A percentile compares a stretch with the other conserved stretches of the same genome.
phyloP scores from a whole-genome alignment of 805 yeast species.

The Kluyveromyces lactis region DNA sequence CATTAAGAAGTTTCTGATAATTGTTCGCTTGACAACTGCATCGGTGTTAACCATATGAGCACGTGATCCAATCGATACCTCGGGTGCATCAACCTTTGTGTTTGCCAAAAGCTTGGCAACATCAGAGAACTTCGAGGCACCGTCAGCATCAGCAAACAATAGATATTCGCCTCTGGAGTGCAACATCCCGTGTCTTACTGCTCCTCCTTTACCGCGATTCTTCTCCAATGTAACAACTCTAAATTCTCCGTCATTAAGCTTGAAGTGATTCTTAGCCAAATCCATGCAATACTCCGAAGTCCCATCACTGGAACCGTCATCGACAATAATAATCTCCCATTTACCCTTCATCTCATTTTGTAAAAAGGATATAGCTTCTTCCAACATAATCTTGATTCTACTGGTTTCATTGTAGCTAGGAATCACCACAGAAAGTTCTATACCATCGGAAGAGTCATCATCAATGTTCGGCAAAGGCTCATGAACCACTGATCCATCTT shows the following conservation, averaged over 20 bases:
- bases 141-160: constrained; percentile 96
- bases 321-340: constrained; percentile 73
- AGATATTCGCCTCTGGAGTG: constrained; percentile 63
- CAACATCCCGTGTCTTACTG: constrained; percentile 87
- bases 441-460: constrained; percentile 23
- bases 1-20: constrained; percentile 85
- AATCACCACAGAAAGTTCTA: constrained; percentile 67
- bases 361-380: constrained; percentile 56
- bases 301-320: constrained; percentile 84
- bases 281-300: constrained; percentile 65
- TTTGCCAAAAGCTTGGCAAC: constrained; percentile 29
- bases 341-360: constrained; percentile 26
- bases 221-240: constrained; percentile 60
- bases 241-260: constrained; percentile 48
- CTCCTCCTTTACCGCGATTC: constrained; percentile 95
- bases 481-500: constrained; percentile 22
- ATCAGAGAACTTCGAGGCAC: constrained; percentile 81
- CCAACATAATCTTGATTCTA: constrained; percentile 63
- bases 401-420: constrained; percentile 90
- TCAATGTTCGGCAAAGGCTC: constrained; percentile 19
- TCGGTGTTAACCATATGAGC: constrained; percentile 96
- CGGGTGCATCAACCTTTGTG: constrained; percentile 30
- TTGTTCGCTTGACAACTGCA: constrained; percentile 91
- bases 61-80: constrained; percentile 81
- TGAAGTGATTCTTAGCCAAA: constrained; percentile 39